Evolutionary conservation across 2,329 filamentous ascomycete species (phyloP), one percentile per base, ranked within the genome.

Genomic region (Ophiostoma novo-ulmi): DNA sequence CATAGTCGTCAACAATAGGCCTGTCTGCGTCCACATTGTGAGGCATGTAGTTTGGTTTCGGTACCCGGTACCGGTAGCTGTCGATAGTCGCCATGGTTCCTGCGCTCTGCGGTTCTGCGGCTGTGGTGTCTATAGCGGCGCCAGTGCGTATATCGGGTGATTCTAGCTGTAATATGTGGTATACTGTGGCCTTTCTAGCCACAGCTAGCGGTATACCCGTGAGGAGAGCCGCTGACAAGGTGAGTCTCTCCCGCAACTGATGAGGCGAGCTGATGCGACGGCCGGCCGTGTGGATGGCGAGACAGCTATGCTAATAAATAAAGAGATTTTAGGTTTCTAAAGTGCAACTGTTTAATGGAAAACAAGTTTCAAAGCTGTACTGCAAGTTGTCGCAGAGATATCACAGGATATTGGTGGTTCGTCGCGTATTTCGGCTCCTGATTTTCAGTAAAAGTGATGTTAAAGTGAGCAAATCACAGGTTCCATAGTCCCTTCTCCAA

Each of bases 1-100:
- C 78, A 76, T 83, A 85, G 72, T 86, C 82, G 75, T 86, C 80
- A 36, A 88, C 83, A 67, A 87, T 78, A 41, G 80, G 78, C 73
- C 82, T 80, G 73, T 87, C 83, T 69, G 81, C 79, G 70, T 85
- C 82, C 41, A 81, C 76, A 72, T 82, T 83, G 76, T 87, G 85
- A 64, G 86, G 86, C 13, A 88, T 80, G 74, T 88, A 88, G 77
- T 88, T 88, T 52, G 86, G 85, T 76, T 84, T 87, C 48, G 86
- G 85, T 8, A 84, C 81, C 75, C 83, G 82, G 73, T 83, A 84
- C 72, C 81, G 80, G 79, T 87, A 87, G 55, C 81, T 77, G 75
- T 84, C 79, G 75, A 80, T 79, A 74, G 84, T 36, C 20, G 63
- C 38, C 63, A 65, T 65, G 44, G 7, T 31, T 31, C 31, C 31